Evolutionary conservation across 1,284 basidiomycete genomes (phyloP).

Genomic region (Leccinum fallax): DNA sequence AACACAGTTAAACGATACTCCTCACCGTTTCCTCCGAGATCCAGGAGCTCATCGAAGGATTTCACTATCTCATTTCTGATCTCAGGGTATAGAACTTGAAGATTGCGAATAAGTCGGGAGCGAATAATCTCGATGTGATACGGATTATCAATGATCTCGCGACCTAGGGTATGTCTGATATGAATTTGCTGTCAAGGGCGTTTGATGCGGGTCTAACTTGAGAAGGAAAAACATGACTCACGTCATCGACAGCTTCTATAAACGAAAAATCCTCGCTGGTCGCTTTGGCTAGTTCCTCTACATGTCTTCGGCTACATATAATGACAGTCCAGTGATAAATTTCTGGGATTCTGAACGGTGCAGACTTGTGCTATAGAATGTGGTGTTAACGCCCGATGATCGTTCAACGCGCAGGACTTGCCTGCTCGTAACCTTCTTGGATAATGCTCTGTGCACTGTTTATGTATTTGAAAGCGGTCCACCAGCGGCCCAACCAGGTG

Average conservation of each 20-base stretch:
- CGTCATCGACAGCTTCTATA: conserved; percentile 37
- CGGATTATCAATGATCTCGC: conserved; percentile 22
- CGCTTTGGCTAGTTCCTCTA: conserved; percentile 45
- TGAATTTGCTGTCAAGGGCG: conserved; percentile 19
- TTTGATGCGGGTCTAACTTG: neutral
- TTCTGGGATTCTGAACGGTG: conserved; percentile 44
- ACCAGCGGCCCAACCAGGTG: neutral
- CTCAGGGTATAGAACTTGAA: conserved; percentile 28
- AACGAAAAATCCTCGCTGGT: conserved; percentile 43
- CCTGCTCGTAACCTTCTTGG: neutral
- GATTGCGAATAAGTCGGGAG: conserved; percentile 34
- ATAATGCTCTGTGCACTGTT: neutral
- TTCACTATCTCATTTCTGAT: conserved; percentile 37
- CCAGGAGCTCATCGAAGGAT: conserved; percentile 32
- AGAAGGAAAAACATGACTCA: conserved; percentile 14
- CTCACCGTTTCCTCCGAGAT: conserved; percentile 21
- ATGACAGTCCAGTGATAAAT: conserved; percentile 44
- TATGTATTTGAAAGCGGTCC: neutral
- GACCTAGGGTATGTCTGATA: conserved; percentile 32
- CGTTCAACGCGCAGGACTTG: neutral
- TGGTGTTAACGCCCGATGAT: neutral
- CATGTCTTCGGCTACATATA: conserved; percentile 35
- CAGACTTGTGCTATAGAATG: conserved; percentile 18
- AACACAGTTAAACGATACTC: neutral
- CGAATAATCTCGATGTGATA: conserved; percentile 32